A percentile compares a stretch with the other conserved stretches of the same genome.
phyloP scores from a whole-genome alignment of 352 stramenopile genomes.

The Globisporangium cystogenes region DNA sequence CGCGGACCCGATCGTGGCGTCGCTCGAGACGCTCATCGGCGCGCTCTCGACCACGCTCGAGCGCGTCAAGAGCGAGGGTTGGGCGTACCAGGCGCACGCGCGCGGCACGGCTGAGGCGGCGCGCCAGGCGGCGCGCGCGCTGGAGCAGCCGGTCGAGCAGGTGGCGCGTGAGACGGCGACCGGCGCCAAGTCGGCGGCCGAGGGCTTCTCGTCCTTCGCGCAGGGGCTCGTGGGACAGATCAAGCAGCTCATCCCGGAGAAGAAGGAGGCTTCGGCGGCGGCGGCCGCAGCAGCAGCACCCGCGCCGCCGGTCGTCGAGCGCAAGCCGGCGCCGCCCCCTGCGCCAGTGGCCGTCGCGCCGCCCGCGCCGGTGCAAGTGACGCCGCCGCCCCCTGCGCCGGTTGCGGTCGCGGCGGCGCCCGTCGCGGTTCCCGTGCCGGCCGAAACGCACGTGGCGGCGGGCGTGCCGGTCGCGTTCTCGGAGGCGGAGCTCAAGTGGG shows the following conservation, averaged over 20 bases:
- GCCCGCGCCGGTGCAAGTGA: constrained; percentile 1
- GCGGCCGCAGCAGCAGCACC: constrained; percentile 1
- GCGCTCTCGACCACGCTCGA: constrained; percentile 45
- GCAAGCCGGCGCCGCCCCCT: constrained; percentile 8
- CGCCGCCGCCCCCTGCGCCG: not conserved
- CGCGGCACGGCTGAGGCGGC: constrained; percentile 25
- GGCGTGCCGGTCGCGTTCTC: constrained; percentile 33
- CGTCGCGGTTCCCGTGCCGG: not conserved
- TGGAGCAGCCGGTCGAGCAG: constrained; percentile 34
- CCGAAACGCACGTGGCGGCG: constrained; percentile 14
- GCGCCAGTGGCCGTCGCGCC: constrained; percentile 1
- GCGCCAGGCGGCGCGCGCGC: constrained; percentile 23
- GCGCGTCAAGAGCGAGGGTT: constrained; percentile 42
- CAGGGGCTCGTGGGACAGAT: constrained; percentile 60
- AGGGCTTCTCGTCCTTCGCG: constrained; percentile 59
- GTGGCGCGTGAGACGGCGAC: constrained; percentile 31
- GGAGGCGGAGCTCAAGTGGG: constrained; percentile 65
- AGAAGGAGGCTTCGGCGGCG: constrained; percentile 21
- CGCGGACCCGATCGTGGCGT: constrained; percentile 46
- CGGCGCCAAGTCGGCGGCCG: constrained; percentile 34
- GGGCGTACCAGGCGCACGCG: constrained; percentile 7
- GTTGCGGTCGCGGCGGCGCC: constrained; percentile 3
- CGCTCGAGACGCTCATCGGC: constrained; percentile 52
- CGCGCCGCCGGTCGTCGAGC: constrained; percentile 8
- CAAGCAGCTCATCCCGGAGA: constrained; percentile 55